Conservation (phyloP, 108 stramenopile genomes). For the Cyclotella kingstonii region DNA sequence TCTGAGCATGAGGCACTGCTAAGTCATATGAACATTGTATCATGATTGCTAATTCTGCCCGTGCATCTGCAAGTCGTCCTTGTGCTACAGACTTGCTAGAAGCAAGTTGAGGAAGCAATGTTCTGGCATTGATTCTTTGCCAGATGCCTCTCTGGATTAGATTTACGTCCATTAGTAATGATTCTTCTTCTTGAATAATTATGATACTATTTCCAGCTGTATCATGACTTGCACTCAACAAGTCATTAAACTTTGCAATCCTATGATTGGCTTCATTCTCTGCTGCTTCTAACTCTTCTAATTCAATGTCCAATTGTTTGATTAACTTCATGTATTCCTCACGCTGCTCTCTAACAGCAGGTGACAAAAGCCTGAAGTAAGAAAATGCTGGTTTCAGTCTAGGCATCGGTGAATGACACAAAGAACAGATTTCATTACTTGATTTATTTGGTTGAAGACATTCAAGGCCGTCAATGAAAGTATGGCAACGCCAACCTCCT, state of each 20-base stretch:
- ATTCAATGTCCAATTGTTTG: constrained; percentile 13
- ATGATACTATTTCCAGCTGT: neutral
- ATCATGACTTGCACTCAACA: neutral
- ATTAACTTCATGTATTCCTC: constrained; percentile 12
- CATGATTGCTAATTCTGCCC: constrained; percentile 26
- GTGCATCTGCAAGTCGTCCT: constrained; percentile 4
- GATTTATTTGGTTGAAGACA: constrained; percentile 17
- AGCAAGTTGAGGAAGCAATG: constrained; percentile 19
- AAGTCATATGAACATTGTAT: constrained; percentile 29
- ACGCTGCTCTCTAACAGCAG: constrained; percentile 8
- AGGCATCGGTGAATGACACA: constrained; percentile 12
- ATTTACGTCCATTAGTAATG: constrained; percentile 38
- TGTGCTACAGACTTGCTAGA: constrained; percentile 5
- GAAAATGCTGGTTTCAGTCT: constrained; percentile 6
- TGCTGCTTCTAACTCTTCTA: constrained; percentile 11
- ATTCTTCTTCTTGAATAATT: neutral
- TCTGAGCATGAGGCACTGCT: constrained; percentile 33
- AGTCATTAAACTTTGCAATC: neutral
- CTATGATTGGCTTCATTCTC: constrained; percentile 16
- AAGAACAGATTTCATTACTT: neutral
- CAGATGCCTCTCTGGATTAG: constrained; percentile 33
- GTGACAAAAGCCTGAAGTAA: constrained; percentile 6
- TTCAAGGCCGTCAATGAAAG: constrained; percentile 6
- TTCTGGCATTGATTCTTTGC: constrained; percentile 29
- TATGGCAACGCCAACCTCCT: constrained; percentile 24